Evolutionary conservation across 352 stramenopile genomes (phyloP), one percentile per base, ranked within the genome.

Genomic region (Globisporangium radiosum): DNA sequence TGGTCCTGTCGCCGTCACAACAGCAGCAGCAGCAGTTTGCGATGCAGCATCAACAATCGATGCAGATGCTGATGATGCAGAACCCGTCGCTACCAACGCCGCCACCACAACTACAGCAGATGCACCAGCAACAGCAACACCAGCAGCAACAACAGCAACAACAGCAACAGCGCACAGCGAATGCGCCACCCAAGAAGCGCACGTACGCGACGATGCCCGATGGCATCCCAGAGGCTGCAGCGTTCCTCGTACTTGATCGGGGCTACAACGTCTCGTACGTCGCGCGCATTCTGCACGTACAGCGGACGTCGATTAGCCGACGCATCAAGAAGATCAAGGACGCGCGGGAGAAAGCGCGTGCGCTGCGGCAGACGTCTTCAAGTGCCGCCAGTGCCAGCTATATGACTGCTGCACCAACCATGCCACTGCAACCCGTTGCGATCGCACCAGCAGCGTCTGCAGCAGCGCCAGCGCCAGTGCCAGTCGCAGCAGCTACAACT

Each of bases 291-390:
- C 47, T 60, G 15, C 44, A 60, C 54, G 54, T 44, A n/a, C 50
- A 60, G 45, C 47, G 54, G 10, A 60, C 50, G 10, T 48, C 54
- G 44, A 48, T 60, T 6, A 60, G 54, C 44, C 50, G 51, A 44
- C 54, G 51, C 54, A 38, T 60, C 36, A 48, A 60, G 44, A 60
- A 60, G 44, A 53, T 60, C 54, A 50, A 50, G 17, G 45, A 50
- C 45, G 45, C 45, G n/a, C 54, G 54, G 44, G 54, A 60, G 5
- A 52, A 60, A 9, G 45, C 45, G 45, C 45, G 17, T 4, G 17
- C 15, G 33, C 45, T 50, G 17, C 45, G 17, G 6, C 45, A 50
- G 45, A 50, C 45, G 14, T 33, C 45, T 25, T n/a, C 45, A 1
- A 33, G 14, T 50, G 45, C 14, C 45, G 45, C 45, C 11, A 25